These are phyloP conservation scores for Aspergillus caelatus DNA, from an alignment of 2,329 filamentous ascomycete genomes.

Conservation along the genomic window DNA sequence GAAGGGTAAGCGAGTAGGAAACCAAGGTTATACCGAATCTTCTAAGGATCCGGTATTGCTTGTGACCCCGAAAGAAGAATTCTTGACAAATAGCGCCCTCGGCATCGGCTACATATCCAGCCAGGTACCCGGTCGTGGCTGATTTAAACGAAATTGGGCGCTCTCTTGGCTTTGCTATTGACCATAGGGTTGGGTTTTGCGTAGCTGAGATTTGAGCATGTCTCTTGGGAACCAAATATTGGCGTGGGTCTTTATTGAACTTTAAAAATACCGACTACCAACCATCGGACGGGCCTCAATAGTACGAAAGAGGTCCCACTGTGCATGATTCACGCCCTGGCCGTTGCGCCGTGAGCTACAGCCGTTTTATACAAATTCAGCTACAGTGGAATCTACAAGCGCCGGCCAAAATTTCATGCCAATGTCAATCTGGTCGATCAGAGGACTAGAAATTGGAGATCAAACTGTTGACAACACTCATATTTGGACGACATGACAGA, in stretches of 20 bases:
- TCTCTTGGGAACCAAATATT: background rate
- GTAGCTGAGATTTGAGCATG: constrained; percentile 6
- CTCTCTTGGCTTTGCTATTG: background rate
- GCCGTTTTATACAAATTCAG: background rate
- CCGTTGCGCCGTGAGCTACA: background rate
- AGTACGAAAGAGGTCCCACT: background rate
- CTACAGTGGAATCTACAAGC: background rate
- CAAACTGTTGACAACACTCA: background rate
- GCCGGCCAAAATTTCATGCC: background rate
- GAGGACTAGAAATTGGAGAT: background rate
- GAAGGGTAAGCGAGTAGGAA: background rate
- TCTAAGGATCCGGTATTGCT: background rate
- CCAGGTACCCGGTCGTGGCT: background rate
- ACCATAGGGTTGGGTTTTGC: background rate
- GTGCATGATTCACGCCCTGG: background rate
- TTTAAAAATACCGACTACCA: background rate
- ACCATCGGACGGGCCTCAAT: background rate
- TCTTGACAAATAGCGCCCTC: background rate
- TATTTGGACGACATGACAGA: background rate
- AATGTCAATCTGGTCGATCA: background rate
- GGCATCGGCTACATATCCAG: background rate
- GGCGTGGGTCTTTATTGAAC: constrained; percentile 1
- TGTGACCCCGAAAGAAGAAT: background rate
- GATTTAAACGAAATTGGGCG: background rate
- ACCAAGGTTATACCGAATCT: background rate